Conservation (phyloP, 2,329 filamentous ascomycete genomes). For the Laburnicola sp. region DNA sequence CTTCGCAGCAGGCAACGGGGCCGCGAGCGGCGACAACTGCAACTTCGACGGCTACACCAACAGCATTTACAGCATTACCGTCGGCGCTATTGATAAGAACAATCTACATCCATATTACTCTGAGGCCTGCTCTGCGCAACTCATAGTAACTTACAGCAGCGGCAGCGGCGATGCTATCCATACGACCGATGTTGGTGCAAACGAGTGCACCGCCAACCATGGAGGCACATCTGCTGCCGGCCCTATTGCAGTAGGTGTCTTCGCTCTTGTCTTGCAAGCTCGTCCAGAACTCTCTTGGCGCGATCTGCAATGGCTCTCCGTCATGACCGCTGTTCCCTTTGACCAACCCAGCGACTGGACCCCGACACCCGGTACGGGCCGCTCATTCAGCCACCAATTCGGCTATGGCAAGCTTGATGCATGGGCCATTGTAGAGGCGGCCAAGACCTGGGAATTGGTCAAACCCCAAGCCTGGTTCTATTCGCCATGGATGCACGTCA, state of each 20-base stretch:
- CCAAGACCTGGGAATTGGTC: slow-evolving; percentile 82
- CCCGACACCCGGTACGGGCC: slow-evolving; percentile 70
- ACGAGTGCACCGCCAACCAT: slow-evolving; percentile 78
- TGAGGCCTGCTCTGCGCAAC: slow-evolving; percentile 90
- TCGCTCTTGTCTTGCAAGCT: slow-evolving; percentile 81
- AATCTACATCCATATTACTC: slow-evolving; percentile 95
- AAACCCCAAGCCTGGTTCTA: slow-evolving; percentile 96
- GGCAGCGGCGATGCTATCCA: slow-evolving; percentile 88
- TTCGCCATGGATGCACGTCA: slow-evolving; percentile 91
- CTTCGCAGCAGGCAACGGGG: slow-evolving; percentile 95
- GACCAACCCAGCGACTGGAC: slow-evolving; percentile 81
- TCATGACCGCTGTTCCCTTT: slow-evolving; percentile 81
- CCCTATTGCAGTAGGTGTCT: slow-evolving; percentile 87
- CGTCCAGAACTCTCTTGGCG: slow-evolving; percentile 90
- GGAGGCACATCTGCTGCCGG: slow-evolving; percentile 96
- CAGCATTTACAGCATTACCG: slow-evolving; percentile 97
- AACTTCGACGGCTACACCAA: slow-evolving; percentile 99
- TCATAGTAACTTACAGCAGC: slow-evolving; percentile 96
- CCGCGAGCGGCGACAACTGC: slow-evolving; percentile 84
- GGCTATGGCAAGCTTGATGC: slow-evolving; percentile 96
- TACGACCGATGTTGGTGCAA: slow-evolving; percentile 88
- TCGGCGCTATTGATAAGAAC: slow-evolving; percentile 86
- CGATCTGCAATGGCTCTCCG: slow-evolving; percentile 88
- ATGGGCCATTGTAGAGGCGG: slow-evolving; percentile 79
- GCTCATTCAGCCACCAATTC: slow-evolving; percentile 89